Evolutionary conservation across 495 filamentous ascomycete genomes (phyloP), one percentile per base, ranked within the genome.

Genomic region (Podospora pseudocomata): DNA sequence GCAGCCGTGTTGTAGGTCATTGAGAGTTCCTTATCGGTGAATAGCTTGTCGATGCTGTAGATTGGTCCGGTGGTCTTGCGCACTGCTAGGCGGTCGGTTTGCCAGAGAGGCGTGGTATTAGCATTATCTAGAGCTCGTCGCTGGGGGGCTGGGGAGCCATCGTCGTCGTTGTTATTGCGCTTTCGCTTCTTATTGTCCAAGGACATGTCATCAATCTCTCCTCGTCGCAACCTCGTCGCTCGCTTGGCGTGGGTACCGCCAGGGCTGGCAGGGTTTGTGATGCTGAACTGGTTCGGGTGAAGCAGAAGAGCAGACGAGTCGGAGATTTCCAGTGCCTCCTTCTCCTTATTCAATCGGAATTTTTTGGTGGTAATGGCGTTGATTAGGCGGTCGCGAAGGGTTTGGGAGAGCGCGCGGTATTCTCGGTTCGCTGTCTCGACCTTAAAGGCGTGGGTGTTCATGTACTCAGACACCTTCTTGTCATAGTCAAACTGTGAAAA

Each of bases 261-360:
- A 13, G 93, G 92, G 75, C 91, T 93, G 18, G 90, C 81, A 28
- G 89, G 88, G 75, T 92, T 91, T 71, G 87, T 88, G 67, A 97
- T 87, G 77, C 89, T 91, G 79, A 93, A 97, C 74, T 99, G 95
- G 70, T 90, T 94, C 16, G 96, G 94, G 72, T 98, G 92, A 6
- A 97, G 86, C 34, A 97, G 88, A 5, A 96, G 86, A 15, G 95
- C 92, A 71, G 91, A 96, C 67, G 87, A 90, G 72, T 98, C 96
- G 16, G 89, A 86, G 49, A 97, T 91, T 70, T 98, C 95, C 49
- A 96, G 71, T 79, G 80, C 80, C 70, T 98, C 96, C 75, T 96
- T 97, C 71, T 99, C 95, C 67, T 90, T 89, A 73, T 89, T 86
- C 54, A 99, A 81, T 57, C 90, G 86, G 63, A 85, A 84, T 64